These are phyloP conservation scores for Cercospora sp. DNA, from an alignment of 2,329 filamentous ascomycete species.

Conservation along the genomic window DNA sequence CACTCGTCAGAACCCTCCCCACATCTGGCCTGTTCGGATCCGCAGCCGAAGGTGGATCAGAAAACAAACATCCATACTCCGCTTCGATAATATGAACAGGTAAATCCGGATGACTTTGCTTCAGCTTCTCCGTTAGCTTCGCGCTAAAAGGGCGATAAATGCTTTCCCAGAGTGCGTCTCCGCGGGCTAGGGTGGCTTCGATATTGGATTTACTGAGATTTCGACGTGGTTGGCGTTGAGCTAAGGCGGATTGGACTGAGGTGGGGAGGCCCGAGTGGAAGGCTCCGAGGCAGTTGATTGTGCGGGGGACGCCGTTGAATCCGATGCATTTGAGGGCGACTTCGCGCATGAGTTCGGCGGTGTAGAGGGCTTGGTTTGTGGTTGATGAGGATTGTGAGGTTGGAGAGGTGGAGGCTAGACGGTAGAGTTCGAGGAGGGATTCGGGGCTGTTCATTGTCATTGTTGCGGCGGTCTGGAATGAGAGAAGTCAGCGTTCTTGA, in stretches of 20 bases:
- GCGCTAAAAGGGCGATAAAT: conserved; percentile 74
- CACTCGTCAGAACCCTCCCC: conserved; percentile 69
- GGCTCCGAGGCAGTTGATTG: conserved; percentile 77
- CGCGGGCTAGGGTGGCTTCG: conserved; percentile 57
- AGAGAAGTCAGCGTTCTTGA: background rate
- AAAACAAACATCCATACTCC: conserved; percentile 73
- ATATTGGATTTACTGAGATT: conserved; percentile 51
- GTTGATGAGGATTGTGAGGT: conserved; percentile 32
- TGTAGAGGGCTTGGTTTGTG: conserved; percentile 46
- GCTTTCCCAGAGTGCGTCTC: conserved; percentile 69
- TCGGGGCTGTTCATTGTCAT: conserved; percentile 86
- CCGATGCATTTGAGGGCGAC: conserved; percentile 75
- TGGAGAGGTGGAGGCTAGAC: conserved; percentile 41
- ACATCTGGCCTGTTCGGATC: conserved; percentile 50
- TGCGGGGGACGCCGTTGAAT: conserved; percentile 79
- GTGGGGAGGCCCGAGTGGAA: conserved; percentile 65
- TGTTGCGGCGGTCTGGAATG: conserved; percentile 68
- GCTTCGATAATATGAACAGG: conserved; percentile 75
- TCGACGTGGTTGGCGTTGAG: conserved; percentile 32
- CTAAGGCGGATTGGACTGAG: conserved; percentile 55
- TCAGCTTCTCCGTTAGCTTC: conserved; percentile 71
- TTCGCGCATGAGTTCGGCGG: conserved; percentile 73
- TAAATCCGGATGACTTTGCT: conserved; percentile 74
- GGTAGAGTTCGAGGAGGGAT: conserved; percentile 65
- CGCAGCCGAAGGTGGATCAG: conserved; percentile 59